Evolutionary conservation across 768 basidiomycete species (phyloP), one percentile per base, ranked within the genome.

Genomic region (Kondoa subrosea): DNA sequence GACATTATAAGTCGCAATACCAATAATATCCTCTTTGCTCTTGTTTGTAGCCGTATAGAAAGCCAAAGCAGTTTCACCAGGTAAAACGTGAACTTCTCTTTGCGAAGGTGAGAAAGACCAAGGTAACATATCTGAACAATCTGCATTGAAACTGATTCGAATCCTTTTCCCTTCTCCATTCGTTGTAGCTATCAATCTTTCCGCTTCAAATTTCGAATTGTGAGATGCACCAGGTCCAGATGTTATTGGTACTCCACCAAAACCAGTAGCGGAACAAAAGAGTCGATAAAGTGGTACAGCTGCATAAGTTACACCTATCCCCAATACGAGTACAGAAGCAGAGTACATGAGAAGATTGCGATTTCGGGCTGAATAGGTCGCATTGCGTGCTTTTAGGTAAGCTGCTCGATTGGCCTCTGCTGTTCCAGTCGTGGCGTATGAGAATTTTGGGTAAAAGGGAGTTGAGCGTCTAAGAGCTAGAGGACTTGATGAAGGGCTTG

Each of bases 1-100:
- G 70, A 96, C 93, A 77, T 97, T 99, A 76, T 99, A 99, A 3
- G 95, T 97, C 34, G 92, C 93, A 76, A 99, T 97, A 1, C 95
- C 95, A 74, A 99, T 92, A 65, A 99, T 84, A 75, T 97, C 95
- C 71, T 87, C 81, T 61, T 84, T 79, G 12, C 88, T 86, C 61
- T 80, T 82, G 74, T 99, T 99, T 78, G 82, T 89, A 4, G 93
- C 93, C 61, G 82, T 89, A 77, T 97, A 99, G 76, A 99, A 99
- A 12, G 95, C 95, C 69, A 99, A 78, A 68, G 88, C 89, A 1
- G 91, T 91, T 80, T 99, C 95, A 14, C 95, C 95, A 0, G 91
- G 95, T 34, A 95, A 80, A 2, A 97, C 92, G 32, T 81, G 85
- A 33, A 99, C 89, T 71, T 81, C 86, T 76, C 86, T 88, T 73